phyloP scores from a whole-genome alignment of 495 filamentous ascomycete species.

The Daldinia grandis region DNA sequence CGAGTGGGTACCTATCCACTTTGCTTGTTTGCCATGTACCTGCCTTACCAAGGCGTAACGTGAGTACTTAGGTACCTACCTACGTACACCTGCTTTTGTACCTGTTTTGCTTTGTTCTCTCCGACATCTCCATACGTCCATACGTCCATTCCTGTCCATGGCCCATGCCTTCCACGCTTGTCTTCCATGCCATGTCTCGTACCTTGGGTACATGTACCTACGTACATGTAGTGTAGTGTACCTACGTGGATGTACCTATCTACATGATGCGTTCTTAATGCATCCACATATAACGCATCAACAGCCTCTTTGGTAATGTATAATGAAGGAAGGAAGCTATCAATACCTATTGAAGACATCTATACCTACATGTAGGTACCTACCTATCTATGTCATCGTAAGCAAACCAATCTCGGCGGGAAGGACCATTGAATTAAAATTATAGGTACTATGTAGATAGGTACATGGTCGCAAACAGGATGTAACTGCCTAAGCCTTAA shows the following conservation, averaged over 20 bases:
- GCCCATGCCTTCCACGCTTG: background rate
- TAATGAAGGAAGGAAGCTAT: background rate
- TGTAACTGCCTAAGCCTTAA: background rate
- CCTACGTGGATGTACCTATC: slow-evolving; percentile 4
- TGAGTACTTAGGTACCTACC: background rate
- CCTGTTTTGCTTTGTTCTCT: background rate
- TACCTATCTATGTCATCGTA: background rate
- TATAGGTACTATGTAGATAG: background rate
- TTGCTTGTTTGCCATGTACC: slow-evolving; percentile 3
- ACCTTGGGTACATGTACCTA: background rate
- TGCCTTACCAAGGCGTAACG: background rate
- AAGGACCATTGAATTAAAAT: background rate
- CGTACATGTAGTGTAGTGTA: background rate
- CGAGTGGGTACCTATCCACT: slow-evolving; percentile 4
- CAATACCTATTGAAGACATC: background rate
- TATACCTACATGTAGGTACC: background rate
- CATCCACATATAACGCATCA: background rate
- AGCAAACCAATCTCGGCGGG: background rate
- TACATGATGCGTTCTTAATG: background rate
- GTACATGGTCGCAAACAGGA: background rate
- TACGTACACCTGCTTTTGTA: slow-evolving; percentile 1
- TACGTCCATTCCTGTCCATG: too few species aligned
- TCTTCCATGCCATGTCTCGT: background rate
- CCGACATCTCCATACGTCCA: too few species aligned
- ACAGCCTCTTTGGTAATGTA: background rate